A percentile compares a stretch with the other conserved stretches of the same genome.
Conservation (phyloP, 2,329 filamentous ascomycete species). For the Botrytis medusae region DNA sequence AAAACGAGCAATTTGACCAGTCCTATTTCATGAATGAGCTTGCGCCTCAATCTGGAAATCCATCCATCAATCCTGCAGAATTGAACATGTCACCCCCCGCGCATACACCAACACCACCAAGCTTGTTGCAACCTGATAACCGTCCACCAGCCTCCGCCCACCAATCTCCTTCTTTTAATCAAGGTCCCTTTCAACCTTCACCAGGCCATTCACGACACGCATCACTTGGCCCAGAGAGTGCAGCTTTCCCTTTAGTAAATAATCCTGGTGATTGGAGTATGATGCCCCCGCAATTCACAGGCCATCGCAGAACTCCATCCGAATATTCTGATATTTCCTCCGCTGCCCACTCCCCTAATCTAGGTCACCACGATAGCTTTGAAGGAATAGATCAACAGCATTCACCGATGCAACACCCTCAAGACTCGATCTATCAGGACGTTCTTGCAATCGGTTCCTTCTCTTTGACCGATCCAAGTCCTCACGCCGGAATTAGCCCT, state of each 20-base stretch:
- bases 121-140: constrained; percentile 35
- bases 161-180: constrained; percentile 38
- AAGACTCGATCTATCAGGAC: constrained; percentile 76
- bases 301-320: constrained; percentile 83
- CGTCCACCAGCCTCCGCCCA: constrained; percentile 41
- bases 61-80: constrained; percentile 47
- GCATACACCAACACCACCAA: constrained; percentile 36
- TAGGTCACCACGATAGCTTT: constrained; percentile 76
- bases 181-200: constrained; percentile 37
- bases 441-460: constrained; percentile 77
- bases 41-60: constrained; percentile 43
- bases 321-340: constrained; percentile 91
- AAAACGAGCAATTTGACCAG: constrained; percentile 58
- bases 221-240: constrained; percentile 40
- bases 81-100: constrained; percentile 50
- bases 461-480: constrained; percentile 67
- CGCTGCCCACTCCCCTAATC: constrained; percentile 77
- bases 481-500: constrained; percentile 72
- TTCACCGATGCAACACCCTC: constrained; percentile 76
- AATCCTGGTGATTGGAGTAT: constrained; percentile 57
- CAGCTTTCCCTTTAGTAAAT: constrained; percentile 52
- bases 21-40: constrained; percentile 59
- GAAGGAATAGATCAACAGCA: constrained; percentile 69
- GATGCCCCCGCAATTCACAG: constrained; percentile 64
- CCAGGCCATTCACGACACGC: constrained; percentile 39